Evolutionary conservation across 805 yeast genomes (phyloP).

Genomic region (Starmerella etchellsii): DNA sequence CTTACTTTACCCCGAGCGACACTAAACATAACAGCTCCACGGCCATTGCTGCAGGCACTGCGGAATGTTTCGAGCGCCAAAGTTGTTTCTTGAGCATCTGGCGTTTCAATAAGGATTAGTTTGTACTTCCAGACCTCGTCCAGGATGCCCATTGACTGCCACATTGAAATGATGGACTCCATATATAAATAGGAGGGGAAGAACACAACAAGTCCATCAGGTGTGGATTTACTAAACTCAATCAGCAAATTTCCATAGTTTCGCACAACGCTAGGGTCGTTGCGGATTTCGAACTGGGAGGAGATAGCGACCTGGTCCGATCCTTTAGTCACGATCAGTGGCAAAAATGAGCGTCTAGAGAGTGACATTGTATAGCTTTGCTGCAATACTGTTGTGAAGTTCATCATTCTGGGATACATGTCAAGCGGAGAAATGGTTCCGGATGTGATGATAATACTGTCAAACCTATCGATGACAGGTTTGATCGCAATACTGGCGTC

Average conservation of each 20-base stretch:
- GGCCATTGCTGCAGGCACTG: conserved; percentile 91
- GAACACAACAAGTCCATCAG: conserved; percentile 96
- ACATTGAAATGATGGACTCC: conserved; percentile 96
- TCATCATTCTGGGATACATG: conserved; percentile 95
- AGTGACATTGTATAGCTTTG: conserved; percentile 94
- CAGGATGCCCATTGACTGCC: conserved; percentile 97
- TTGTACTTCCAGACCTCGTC: conserved; percentile 99
- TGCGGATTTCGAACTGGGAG: conserved; percentile 90
- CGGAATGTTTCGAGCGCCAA: conserved; percentile 90
- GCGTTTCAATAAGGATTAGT: conserved; percentile 89
- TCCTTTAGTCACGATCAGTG: conserved; percentile 93
- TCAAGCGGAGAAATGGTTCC: conserved; percentile 98
- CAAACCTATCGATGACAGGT: conserved; percentile 87
- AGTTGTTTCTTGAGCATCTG: conserved; percentile 97
- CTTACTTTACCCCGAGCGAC: conserved; percentile 99
- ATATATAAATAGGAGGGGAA: conserved; percentile 93
- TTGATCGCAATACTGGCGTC: conserved; percentile 97
- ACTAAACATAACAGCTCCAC: conserved; percentile 91
- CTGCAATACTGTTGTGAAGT: conserved; percentile 84
- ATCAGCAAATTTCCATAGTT: conserved; percentile 87
- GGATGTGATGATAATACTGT: conserved; percentile 86
- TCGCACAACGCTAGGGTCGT: conserved; percentile 95
- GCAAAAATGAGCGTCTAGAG: conserved; percentile 82
- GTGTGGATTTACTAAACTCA: conserved; percentile 89
- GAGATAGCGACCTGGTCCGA: conserved; percentile 96